Evolutionary conservation across 441 rosid genomes (phyloP).

Genomic region (Aleurites moluccanus): DNA sequence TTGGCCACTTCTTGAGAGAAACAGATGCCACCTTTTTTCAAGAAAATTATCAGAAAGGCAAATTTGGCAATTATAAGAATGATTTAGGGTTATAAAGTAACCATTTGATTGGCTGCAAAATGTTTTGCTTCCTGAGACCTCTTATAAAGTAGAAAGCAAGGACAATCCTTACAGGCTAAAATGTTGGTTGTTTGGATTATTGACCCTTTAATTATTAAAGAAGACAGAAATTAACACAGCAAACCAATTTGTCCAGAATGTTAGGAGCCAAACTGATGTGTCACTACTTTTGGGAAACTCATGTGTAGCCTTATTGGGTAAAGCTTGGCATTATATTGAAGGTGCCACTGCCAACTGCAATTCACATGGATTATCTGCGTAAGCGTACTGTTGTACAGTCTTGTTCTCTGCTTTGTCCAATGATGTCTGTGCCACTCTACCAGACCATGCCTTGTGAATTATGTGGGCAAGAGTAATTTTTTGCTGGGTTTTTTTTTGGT

Average conservation of each 20-base stretch:
- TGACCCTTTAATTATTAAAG: not conserved
- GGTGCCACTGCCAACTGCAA: constrained; percentile 31
- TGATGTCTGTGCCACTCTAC: not conserved
- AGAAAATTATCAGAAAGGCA: not conserved
- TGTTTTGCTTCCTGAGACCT: not conserved
- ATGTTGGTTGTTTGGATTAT: not conserved
- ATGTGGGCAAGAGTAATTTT: too few relatives aligned
- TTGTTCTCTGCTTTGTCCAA: constrained; percentile 3
- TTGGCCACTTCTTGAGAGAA: constrained; percentile 5
- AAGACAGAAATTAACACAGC: constrained; percentile 2
- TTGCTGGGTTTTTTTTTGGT: too few relatives aligned
- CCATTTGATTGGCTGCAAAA: not conserved
- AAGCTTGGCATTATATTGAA: constrained; percentile 19
- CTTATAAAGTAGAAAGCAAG: not conserved
- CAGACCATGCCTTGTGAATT: too few relatives aligned
- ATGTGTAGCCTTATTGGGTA: constrained; percentile 17
- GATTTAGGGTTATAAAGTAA: not conserved
- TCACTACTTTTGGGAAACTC: constrained; percentile 15
- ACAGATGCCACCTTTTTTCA: not conserved
- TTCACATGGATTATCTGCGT: constrained; percentile 31
- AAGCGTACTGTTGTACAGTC: constrained; percentile 23
- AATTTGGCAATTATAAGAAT: not conserved
- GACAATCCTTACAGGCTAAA: constrained; percentile 1
- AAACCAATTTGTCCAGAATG: constrained; percentile 20
- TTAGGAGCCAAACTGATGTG: constrained; percentile 15